These are phyloP conservation scores for Penicillium griseofulvum DNA, from an alignment of 2,329 filamentous ascomycete genomes.

Conservation along the genomic window DNA sequence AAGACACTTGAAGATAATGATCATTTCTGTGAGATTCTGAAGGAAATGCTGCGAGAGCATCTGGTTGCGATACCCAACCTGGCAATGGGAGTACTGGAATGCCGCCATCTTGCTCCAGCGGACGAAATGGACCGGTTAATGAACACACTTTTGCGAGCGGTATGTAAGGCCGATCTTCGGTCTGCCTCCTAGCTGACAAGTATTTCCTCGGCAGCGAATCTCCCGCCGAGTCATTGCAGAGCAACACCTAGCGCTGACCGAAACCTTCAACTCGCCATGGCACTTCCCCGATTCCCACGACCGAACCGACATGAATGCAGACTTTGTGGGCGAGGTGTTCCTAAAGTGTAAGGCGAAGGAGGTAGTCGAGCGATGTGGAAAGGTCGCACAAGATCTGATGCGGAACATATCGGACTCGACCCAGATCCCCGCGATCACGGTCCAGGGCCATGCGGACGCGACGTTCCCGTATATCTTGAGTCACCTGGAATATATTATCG, in stretches of 20 bases:
- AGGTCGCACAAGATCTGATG: conserved; percentile 71
- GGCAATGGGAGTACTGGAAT: conserved; percentile 91
- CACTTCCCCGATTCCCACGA: conserved; percentile 79
- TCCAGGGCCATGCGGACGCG: conserved; percentile 81
- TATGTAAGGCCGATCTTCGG: conserved; percentile 44
- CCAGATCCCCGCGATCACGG: conserved; percentile 73
- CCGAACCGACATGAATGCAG: conserved; percentile 60
- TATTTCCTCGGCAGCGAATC: conserved; percentile 63
- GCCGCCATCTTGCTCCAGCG: conserved; percentile 74
- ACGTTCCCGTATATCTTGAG: conserved; percentile 96
- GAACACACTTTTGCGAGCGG: conserved; percentile 86
- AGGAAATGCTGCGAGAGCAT: conserved; percentile 78
- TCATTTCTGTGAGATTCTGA: conserved; percentile 74
- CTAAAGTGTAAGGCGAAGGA: conserved; percentile 88
- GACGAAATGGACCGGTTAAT: conserved; percentile 89
- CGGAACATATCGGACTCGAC: conserved; percentile 70
- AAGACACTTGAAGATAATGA: conserved; percentile 88
- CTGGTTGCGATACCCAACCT: conserved; percentile 90
- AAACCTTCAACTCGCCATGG: conserved; percentile 87
- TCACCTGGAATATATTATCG: conserved; percentile 95
- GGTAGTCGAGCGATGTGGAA: conserved; percentile 79
- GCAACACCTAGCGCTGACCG: conserved; percentile 90
- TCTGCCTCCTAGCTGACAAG: conserved; percentile 6
- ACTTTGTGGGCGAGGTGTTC: conserved; percentile 95
- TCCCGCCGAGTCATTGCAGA: conserved; percentile 95